Evolutionary conservation across 345 rosid species (phyloP).

Genomic region (Populus nigra): DNA sequence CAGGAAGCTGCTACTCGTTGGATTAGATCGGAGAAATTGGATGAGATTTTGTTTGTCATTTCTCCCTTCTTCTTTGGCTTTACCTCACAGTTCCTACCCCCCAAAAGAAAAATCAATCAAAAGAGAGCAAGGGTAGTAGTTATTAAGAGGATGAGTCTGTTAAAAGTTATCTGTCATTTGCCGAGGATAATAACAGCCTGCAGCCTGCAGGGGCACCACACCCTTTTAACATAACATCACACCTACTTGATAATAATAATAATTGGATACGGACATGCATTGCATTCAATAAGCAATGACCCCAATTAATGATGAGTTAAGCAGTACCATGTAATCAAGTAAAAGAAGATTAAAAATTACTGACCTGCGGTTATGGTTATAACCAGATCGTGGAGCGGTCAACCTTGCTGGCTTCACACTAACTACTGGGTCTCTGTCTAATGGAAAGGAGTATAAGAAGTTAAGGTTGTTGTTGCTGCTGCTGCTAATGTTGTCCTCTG

Average conservation of each 20-base stretch:
- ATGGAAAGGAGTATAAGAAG: constrained; percentile 50
- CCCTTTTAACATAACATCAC: too few species aligned
- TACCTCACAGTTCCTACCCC: constrained; percentile 27
- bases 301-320: too few species aligned
- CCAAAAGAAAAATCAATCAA: not conserved
- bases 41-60: constrained; percentile 67
- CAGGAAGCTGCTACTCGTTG: constrained; percentile 88
- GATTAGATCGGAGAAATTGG: constrained; percentile 78
- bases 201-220: too few species aligned
- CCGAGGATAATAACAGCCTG: too few species aligned
- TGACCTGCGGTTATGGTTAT: constrained; percentile 1
- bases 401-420: constrained; percentile 16
- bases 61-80: constrained; percentile 53
- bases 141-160: not conserved
- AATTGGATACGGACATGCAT: too few species aligned
- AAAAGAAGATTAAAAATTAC: not conserved
- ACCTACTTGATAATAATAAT: too few species aligned
- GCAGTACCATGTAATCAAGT: too few species aligned
- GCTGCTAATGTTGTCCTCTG: constrained; percentile 36
- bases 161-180: too few species aligned
- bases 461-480: constrained; percentile 37
- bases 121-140: not conserved
- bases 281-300: too few species aligned
- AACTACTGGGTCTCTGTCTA: constrained; percentile 35
- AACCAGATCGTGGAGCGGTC: constrained; percentile 41